Conservation (phyloP, 768 basidiomycete genomes). For the Omphalotus guepiniiformis region DNA sequence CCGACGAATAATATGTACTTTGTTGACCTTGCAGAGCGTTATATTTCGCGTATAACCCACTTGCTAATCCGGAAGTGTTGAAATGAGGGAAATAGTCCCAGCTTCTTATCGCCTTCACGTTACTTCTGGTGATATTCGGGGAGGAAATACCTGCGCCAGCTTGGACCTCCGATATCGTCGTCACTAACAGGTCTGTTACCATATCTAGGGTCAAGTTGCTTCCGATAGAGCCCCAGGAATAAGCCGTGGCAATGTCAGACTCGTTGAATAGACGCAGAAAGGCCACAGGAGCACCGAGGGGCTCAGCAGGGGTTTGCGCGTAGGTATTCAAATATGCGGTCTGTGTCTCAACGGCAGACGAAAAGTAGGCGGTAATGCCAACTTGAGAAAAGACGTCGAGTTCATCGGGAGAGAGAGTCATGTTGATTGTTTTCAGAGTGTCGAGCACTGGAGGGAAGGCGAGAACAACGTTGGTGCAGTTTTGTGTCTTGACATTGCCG, state of each 20-base stretch:
- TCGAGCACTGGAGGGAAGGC: slow-evolving; percentile 3
- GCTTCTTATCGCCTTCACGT: slow-evolving; percentile 1
- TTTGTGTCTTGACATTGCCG: neutral
- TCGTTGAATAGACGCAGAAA: slow-evolving; percentile 3
- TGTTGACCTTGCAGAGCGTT: slow-evolving; percentile 5
- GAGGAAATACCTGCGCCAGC: neutral
- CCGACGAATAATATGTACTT: slow-evolving; percentile 5
- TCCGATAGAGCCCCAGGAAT: slow-evolving; percentile 1
- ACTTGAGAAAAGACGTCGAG: neutral
- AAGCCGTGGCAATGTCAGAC: slow-evolving; percentile 5
- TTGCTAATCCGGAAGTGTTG: neutral
- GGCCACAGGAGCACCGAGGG: neutral
- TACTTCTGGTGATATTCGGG: neutral
- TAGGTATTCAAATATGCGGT: slow-evolving; percentile 1
- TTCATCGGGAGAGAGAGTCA: neutral
- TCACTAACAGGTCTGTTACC: neutral
- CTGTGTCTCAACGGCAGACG: neutral
- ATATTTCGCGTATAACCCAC: neutral
- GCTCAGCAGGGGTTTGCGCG: neutral
- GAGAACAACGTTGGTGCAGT: slow-evolving; percentile 4
- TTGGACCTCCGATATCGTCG: neutral
- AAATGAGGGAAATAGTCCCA: slow-evolving; percentile 7
- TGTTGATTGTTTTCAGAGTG: neutral
- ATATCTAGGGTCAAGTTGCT: neutral
- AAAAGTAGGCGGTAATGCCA: slow-evolving; percentile 4